Conservation (phyloP, 2,329 filamentous ascomycete genomes). For the Cordyceps cicadae region DNA sequence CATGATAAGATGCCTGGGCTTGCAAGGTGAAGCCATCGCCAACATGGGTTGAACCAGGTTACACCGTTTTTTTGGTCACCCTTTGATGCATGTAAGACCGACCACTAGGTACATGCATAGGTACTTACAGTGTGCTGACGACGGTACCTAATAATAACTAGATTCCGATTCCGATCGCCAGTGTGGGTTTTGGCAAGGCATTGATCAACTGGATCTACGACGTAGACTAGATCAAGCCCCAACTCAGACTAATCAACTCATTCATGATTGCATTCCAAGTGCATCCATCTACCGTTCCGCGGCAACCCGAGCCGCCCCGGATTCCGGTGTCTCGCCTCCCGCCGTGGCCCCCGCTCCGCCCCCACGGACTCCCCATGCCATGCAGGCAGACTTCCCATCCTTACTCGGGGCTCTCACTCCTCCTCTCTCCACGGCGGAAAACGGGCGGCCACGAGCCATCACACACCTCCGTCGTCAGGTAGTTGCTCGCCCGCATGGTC, state of each 20-base stretch:
- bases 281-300: too few relatives aligned
- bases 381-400: too few relatives aligned
- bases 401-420: too few relatives aligned
- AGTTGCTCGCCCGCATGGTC: background rate
- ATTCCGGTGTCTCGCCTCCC: too few relatives aligned
- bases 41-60: background rate
- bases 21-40: background rate
- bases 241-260: background rate
- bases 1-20: background rate
- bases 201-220: background rate
- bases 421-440: background rate
- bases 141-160: too few relatives aligned
- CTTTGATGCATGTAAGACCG: background rate
- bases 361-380: too few relatives aligned
- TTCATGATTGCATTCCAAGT: background rate
- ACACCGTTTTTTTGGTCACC: background rate
- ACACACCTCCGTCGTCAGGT: constrained; percentile 12
- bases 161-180: background rate
- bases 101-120: too few relatives aligned
- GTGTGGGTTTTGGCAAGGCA: background rate
- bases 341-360: too few relatives aligned
- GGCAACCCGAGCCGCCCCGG: too few relatives aligned
- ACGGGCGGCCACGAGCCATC: constrained; percentile 10
- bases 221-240: background rate
- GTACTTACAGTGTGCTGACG: too few relatives aligned